phyloP scores from a whole-genome alignment of 1,284 basidiomycete species.

The Rhodofomes roseus region DNA sequence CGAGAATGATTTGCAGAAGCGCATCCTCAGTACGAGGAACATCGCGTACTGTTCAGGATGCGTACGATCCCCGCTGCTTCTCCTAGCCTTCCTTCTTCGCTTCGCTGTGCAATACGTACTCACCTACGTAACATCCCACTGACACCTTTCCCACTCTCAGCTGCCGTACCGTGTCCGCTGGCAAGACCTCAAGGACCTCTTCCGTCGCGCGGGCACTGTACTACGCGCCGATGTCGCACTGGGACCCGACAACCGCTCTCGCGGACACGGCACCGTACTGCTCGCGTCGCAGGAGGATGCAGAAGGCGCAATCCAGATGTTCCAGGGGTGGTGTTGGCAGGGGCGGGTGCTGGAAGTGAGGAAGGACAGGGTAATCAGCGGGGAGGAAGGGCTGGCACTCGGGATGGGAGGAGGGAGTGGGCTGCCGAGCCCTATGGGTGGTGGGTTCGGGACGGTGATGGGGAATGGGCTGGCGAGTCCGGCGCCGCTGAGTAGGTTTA shows the following conservation, averaged over 20 bases:
- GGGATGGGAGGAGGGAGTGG: neutral
- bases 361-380: conserved; percentile 63
- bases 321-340: conserved; percentile 92
- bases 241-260: conserved; percentile 87
- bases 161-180: conserved; percentile 90
- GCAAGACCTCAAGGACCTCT: conserved; percentile 98
- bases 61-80: too few species aligned
- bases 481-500: conserved; percentile 2
- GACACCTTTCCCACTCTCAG: too few species aligned
- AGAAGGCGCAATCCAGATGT: conserved; percentile 84
- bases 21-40: too few species aligned
- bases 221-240: conserved; percentile 92
- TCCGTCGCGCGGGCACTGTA: conserved; percentile 92
- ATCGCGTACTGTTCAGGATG: too few species aligned
- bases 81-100: neutral
- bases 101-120: neutral
- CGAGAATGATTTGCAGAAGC: too few species aligned
- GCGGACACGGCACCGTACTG: conserved; percentile 92
- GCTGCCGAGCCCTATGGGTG: neutral
- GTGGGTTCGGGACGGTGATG: neutral
- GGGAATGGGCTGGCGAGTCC: conserved; percentile 7
- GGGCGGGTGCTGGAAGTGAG: conserved; percentile 87
- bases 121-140: neutral
- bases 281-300: conserved; percentile 92
- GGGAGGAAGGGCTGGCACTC: conserved; percentile 4